These are phyloP conservation scores for Colletotrichum falcatum DNA, from an alignment of 2,329 filamentous ascomycete species.

Conservation along the genomic window DNA sequence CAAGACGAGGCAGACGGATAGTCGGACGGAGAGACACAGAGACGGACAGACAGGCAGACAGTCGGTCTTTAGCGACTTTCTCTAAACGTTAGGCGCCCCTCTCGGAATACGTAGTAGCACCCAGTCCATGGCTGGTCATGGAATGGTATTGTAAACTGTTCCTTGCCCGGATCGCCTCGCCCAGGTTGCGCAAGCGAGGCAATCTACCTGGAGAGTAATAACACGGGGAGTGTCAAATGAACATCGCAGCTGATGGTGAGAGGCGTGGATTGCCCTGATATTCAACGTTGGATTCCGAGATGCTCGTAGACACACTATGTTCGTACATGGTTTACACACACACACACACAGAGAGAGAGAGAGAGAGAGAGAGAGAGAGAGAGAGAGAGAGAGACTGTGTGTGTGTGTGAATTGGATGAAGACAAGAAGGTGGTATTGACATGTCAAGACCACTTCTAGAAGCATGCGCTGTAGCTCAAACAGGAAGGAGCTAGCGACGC, in stretches of 20 bases:
- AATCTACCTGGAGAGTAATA: slow-evolving; percentile 27
- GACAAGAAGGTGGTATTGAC: not conserved
- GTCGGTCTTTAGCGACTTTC: too few relatives aligned
- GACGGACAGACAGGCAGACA: too few relatives aligned
- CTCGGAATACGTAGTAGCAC: not conserved
- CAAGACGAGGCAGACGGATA: not conserved
- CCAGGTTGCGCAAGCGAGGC: slow-evolving; percentile 18
- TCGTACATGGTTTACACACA: too few relatives aligned
- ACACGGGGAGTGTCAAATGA: slow-evolving; percentile 1
- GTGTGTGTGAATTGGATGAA: too few relatives aligned
- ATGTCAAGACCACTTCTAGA: not conserved
- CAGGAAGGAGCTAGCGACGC: not conserved
- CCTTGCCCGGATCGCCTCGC: slow-evolving; percentile 22
- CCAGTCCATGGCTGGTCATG: not conserved
- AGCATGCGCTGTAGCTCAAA: not conserved
- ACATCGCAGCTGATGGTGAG: not conserved
- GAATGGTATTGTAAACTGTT: slow-evolving; percentile 20
- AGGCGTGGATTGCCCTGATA: not conserved
- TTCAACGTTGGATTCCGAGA: not conserved
- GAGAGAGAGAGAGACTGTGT: too few relatives aligned
- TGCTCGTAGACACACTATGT: too few relatives aligned
- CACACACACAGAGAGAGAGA: not conserved
- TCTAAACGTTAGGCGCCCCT: too few relatives aligned
- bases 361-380: too few relatives aligned
- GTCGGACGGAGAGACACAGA: too few relatives aligned